phyloP scores from a whole-genome alignment of 1,284 basidiomycete species.

The Cutaneotrichosporon sp. region DNA sequence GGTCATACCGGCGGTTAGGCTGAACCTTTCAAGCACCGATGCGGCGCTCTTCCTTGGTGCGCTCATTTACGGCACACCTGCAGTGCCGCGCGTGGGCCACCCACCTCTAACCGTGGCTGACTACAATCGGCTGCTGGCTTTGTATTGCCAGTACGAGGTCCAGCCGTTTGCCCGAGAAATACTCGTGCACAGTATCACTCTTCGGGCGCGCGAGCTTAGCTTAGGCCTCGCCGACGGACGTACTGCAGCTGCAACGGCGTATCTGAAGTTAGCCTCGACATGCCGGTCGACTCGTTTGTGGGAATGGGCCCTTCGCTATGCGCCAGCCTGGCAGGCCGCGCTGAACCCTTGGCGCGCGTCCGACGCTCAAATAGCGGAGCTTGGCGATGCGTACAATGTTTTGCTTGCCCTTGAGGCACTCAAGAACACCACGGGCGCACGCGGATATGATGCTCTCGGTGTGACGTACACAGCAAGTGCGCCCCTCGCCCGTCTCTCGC shows the following conservation, averaged over 20 bases:
- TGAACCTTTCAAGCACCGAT: not conserved
- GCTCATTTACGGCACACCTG: not conserved
- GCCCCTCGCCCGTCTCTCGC: not conserved
- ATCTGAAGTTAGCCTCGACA: not conserved
- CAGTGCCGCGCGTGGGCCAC: not conserved
- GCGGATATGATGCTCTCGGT: not conserved
- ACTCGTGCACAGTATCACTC: not conserved
- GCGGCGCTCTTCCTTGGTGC: constrained; percentile 3
- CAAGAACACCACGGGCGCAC: constrained; percentile 1
- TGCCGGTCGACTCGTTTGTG: not conserved
- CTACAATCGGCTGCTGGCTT: not conserved
- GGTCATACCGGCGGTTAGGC: no score
- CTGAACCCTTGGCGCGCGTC: not conserved
- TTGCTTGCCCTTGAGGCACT: constrained; percentile 5
- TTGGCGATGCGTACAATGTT: not conserved
- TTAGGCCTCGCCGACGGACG: not conserved
- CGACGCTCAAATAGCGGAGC: not conserved
- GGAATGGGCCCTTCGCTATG: constrained; percentile 4
- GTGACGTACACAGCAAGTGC: not conserved
- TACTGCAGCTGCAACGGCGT: not conserved
- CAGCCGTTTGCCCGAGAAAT: not conserved
- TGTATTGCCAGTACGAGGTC: constrained; percentile 4
- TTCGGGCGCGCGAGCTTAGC: constrained; percentile 1
- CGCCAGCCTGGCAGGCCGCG: not conserved
- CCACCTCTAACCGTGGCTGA: constrained; percentile 1